Percentiles rank a stretch among this genome's conserved stretches.
Conservation (phyloP, 805 yeast species). For the Kuraishia ogatae region DNA sequence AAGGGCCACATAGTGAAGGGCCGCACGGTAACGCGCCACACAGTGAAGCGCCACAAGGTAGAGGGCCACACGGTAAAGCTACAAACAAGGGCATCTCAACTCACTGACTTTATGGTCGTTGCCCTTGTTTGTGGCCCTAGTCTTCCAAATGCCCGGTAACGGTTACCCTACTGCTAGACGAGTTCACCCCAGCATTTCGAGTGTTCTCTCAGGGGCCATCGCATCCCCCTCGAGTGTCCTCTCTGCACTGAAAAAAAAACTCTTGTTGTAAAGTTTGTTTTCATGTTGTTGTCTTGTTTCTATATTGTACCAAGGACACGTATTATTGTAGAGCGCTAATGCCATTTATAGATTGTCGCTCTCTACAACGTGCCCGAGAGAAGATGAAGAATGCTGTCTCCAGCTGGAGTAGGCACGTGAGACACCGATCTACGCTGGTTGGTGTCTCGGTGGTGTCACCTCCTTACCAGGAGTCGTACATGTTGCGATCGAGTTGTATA, state of each 20-base stretch:
- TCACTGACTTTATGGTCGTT: no score
- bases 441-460: slow-evolving; percentile 2
- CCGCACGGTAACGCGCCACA: no score
- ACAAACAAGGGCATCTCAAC: no score
- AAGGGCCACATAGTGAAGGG: no score
- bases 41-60: no score
- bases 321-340: slow-evolving; percentile 29
- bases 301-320: slow-evolving; percentile 3
- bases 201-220: no score
- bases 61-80: no score
- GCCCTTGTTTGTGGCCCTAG: not conserved
- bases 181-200: no score
- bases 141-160: no score
- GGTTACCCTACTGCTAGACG: not conserved
- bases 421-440: slow-evolving; percentile 2
- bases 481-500: not conserved
- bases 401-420: slow-evolving; percentile 9
- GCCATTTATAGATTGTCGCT: slow-evolving; percentile 24
- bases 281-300: not conserved
- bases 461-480: slow-evolving; percentile 7
- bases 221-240: not conserved
- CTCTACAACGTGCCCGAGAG: slow-evolving; percentile 30
- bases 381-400: slow-evolving; percentile 4
- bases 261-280: not conserved
- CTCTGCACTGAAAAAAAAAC: not conserved